Percentiles rank a stretch among this genome's conserved stretches.
These are phyloP conservation scores for Cryomyces minteri DNA, from an alignment of 495 filamentous ascomycete species.

Conservation along the genomic window DNA sequence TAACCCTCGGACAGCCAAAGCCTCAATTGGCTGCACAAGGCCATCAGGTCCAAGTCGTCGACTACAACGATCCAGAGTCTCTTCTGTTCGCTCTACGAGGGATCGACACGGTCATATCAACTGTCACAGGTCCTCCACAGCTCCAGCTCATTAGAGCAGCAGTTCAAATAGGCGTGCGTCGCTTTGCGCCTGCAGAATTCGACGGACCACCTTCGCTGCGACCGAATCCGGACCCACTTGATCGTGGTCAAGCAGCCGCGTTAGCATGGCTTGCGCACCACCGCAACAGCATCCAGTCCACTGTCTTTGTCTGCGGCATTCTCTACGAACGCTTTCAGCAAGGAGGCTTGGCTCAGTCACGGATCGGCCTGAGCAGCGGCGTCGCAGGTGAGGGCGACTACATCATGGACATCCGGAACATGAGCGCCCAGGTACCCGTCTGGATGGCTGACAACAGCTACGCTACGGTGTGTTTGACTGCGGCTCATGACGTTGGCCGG, in stretches of 20 bases:
- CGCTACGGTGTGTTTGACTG: slow-evolving; percentile 42
- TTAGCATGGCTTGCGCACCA: slow-evolving; percentile 35
- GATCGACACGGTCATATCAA: slow-evolving; percentile 60
- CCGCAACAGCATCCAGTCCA: slow-evolving; percentile 36
- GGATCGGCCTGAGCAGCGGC: slow-evolving; percentile 31
- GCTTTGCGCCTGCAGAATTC: slow-evolving; percentile 61
- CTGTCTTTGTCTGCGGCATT: slow-evolving; percentile 53
- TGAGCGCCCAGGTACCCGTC: slow-evolving; percentile 38
- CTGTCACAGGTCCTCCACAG: slow-evolving; percentile 43
- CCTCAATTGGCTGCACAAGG: slow-evolving; percentile 22
- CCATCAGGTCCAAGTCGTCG: slow-evolving; percentile 41
- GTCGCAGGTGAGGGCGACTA: slow-evolving; percentile 39
- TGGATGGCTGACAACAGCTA: slow-evolving; percentile 27
- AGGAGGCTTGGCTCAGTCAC: slow-evolving; percentile 35
- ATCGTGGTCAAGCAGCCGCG: slow-evolving; percentile 38
- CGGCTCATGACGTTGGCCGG: slow-evolving; percentile 43
- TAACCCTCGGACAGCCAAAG: slow-evolving; percentile 7
- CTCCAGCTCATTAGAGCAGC: slow-evolving; percentile 58
- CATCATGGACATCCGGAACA: slow-evolving; percentile 38
- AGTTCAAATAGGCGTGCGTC: slow-evolving; percentile 37
- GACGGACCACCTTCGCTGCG: slow-evolving; percentile 35
- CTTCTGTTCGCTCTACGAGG: slow-evolving; percentile 44
- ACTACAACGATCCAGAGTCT: slow-evolving; percentile 37
- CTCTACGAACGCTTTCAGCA: slow-evolving; percentile 58
- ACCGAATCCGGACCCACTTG: slow-evolving; percentile 23